These are phyloP conservation scores for Beauveria caledonica DNA, from an alignment of 2,329 filamentous ascomycete species.

Conservation along the genomic window DNA sequence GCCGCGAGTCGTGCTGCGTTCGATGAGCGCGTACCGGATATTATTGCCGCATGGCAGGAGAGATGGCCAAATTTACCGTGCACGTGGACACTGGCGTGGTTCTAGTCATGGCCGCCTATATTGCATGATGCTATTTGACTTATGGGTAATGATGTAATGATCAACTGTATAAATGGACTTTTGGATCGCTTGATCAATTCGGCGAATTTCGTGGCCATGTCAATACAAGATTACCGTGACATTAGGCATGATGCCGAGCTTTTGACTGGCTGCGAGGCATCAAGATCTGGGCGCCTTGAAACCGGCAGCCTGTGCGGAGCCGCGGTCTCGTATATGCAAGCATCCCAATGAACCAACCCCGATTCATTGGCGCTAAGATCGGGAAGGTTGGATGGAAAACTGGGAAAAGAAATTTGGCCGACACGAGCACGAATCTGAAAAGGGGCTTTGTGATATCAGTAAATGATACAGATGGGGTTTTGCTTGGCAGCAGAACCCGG, in stretches of 20 bases:
- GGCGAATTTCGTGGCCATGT: neutral
- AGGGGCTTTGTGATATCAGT: no score
- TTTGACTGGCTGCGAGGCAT: neutral
- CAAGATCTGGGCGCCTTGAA: slow-evolving; percentile 5
- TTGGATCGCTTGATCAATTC: neutral
- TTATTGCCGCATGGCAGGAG: slow-evolving; percentile 89
- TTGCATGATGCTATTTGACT: neutral
- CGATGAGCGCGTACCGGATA: slow-evolving; percentile 87
- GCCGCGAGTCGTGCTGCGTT: slow-evolving; percentile 66
- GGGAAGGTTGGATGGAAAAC: neutral
- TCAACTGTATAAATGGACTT: neutral
- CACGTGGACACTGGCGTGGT: slow-evolving; percentile 92
- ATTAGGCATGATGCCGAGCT: neutral
- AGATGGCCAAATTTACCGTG: slow-evolving; percentile 86
- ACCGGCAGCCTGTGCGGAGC: neutral
- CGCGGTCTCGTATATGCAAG: slow-evolving; percentile 15
- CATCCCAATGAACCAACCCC: neutral
- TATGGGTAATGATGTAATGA: slow-evolving; percentile 4
- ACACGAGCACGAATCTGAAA: no score
- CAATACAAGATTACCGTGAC: neutral
- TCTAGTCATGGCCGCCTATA: slow-evolving; percentile 38
- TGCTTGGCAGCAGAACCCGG: neutral
- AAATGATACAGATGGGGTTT: neutral
- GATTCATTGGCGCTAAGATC: slow-evolving; percentile 4
- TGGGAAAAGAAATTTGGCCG: neutral